Evolutionary conservation across 257 asterid species (phyloP).

Genomic region (Mitragyna speciosa): DNA sequence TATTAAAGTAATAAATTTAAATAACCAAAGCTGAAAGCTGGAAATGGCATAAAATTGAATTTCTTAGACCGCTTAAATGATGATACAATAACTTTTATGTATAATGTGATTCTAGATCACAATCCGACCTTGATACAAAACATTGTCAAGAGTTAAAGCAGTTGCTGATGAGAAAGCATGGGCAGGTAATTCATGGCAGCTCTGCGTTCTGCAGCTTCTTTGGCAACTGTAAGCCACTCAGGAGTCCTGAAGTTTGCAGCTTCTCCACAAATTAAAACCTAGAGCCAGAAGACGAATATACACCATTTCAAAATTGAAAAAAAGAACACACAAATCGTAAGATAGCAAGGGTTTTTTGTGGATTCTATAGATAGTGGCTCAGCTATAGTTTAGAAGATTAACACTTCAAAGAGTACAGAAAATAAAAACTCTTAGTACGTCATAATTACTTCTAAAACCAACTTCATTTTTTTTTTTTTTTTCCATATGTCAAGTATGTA

Average conservation of each 20-base stretch:
- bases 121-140: slow-evolving; percentile 75
- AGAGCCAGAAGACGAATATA: slow-evolving; percentile 18
- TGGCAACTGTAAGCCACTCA: slow-evolving; percentile 91
- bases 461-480: not conserved
- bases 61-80: not conserved
- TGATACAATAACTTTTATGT: not conserved
- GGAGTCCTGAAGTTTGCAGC: slow-evolving; percentile 99
- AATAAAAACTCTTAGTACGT: not conserved
- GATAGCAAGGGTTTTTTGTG: not conserved
- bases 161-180: slow-evolving; percentile 98
- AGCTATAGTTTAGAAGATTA: not conserved
- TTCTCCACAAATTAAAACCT: slow-evolving; percentile 99
- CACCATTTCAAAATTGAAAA: slow-evolving; percentile 6
- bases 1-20: not conserved
- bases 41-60: not conserved
- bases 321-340: not conserved
- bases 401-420: not conserved
- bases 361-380: not conserved
- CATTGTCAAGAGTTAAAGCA: slow-evolving; percentile 87
- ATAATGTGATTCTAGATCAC: slow-evolving; percentile 19
- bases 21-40: not conserved
- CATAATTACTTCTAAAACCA: not conserved
- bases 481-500: no score
- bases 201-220: slow-evolving; percentile 97
- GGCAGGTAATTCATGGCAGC: slow-evolving; percentile 99